phyloP scores from a whole-genome alignment of 2,329 filamentous ascomycete species.

The Colletotrichum simmondsii region DNA sequence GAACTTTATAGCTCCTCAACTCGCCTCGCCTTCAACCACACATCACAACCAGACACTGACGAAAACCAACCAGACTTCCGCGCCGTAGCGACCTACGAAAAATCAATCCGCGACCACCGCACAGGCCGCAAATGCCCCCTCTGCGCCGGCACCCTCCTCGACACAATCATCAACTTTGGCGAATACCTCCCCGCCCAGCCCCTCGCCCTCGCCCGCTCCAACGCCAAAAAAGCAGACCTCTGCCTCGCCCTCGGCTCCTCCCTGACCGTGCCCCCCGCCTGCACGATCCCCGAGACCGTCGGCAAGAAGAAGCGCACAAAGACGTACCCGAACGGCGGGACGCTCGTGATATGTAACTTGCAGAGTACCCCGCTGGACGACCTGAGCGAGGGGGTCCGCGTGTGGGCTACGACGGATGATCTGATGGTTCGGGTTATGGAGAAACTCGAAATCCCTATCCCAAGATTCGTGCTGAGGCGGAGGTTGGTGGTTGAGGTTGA shows the following conservation, averaged over 20 bases:
- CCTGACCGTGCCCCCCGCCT: conserved; percentile 54
- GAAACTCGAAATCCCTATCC: conserved; percentile 48
- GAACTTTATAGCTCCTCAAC: too few species aligned
- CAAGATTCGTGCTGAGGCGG: conserved; percentile 49
- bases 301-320: conserved; percentile 39
- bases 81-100: conserved; percentile 55
- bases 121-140: conserved; percentile 55
- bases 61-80: conserved; percentile 49
- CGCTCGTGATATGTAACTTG: conserved; percentile 57
- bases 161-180: conserved; percentile 59
- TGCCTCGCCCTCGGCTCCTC: conserved; percentile 59
- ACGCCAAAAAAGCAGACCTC: conserved; percentile 54
- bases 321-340: conserved; percentile 30
- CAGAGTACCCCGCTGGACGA: conserved; percentile 55
- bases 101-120: conserved; percentile 55
- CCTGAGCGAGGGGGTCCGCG: conserved; percentile 41
- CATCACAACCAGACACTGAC: neutral
- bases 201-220: conserved; percentile 45
- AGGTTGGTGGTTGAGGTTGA: conserved; percentile 44
- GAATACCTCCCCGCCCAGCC: conserved; percentile 47
- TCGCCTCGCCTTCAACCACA: neutral
- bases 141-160: conserved; percentile 51
- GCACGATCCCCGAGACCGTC: conserved; percentile 50
- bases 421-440: conserved; percentile 54
- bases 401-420: conserved; percentile 50